Evolutionary conservation across 2,329 filamentous ascomycete species (phyloP), one percentile per base, ranked within the genome.

Genomic region (Hypoxylon sp.): DNA sequence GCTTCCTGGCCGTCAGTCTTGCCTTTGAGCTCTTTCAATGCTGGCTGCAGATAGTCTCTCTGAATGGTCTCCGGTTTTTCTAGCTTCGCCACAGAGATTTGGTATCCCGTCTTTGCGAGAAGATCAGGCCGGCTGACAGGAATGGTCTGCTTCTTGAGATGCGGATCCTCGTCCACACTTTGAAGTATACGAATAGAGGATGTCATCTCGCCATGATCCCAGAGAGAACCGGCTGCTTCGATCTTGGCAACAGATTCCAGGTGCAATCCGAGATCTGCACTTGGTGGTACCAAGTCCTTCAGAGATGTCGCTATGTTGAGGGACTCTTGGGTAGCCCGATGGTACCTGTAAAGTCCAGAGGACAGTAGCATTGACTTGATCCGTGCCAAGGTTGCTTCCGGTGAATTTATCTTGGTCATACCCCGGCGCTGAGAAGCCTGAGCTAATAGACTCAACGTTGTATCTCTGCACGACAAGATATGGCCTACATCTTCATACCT

Each of bases 1-100:
- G 93, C 90, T 58, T 94, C 90, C 40, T 83, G 80, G 1, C 90
- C 89, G 49, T 87, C 82, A 4, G 77, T 82, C 41, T 84, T 83
- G 1, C 87, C 87, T 67, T 86, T 89, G 6, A 99, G 79, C 69
- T 96, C 91, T 64, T 87, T 88, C 23, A 98, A 86, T 0, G 95
- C 93, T 18, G 91, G 91, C 51, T 89, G 84, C 0, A 99, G 82
- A 68, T 97, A 98, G 29, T 89, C 87, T 65, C 89, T 87, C 65
- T 97, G 91, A 58, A 99, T 97, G 51, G 87, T 85, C 63, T 97
- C 92, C 0, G 96, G 92, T 64, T 94, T 96, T 73, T 97, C 92
- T 3, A 99, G 81, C 35, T 91, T 87, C 15, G 95, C 95, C 67
- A 96, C 88, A 0, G 94, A 96, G 35, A 97, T 86, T 71, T 94